Evolutionary conservation across 2,329 filamentous ascomycete genomes (phyloP).

Genomic region (Stagonosporopsis tanaceti): DNA sequence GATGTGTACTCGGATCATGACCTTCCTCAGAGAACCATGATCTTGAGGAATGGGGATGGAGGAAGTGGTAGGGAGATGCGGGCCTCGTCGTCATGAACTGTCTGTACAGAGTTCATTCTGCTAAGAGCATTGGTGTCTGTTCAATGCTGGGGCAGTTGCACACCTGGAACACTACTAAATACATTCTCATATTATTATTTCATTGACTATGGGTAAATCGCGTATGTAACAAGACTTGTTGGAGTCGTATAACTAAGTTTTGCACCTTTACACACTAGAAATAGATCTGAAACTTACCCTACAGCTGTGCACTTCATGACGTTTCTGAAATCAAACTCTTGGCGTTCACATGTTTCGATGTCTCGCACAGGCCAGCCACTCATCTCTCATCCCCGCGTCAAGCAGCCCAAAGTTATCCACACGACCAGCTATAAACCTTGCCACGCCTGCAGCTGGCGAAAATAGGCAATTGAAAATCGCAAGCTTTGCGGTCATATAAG

Average conservation of each 20-base stretch:
- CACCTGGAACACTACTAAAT: too few relatives aligned
- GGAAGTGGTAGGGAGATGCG: too few relatives aligned
- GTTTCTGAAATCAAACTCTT: constrained; percentile 25
- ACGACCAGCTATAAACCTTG: constrained; percentile 14
- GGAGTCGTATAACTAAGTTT: too few relatives aligned
- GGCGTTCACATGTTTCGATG: constrained; percentile 39
- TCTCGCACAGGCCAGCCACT: constrained; percentile 26
- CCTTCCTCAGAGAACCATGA: not conserved
- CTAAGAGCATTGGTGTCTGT: too few relatives aligned
- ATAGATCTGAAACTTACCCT: not conserved
- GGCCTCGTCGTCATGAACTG: too few relatives aligned
- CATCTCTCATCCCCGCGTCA: constrained; percentile 23
- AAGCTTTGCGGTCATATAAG: constrained; percentile 11
- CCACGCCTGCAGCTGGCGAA: constrained; percentile 22
- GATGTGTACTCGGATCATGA: not conserved
- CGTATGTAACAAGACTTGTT: too few relatives aligned
- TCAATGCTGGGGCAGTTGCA: too few relatives aligned
- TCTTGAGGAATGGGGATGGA: too few relatives aligned
- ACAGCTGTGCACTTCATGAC: constrained; percentile 4
- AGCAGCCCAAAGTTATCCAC: constrained; percentile 19
- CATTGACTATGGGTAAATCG: too few relatives aligned
- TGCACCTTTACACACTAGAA: too few relatives aligned
- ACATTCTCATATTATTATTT: too few relatives aligned
- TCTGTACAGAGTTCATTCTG: too few relatives aligned
- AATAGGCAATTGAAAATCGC: constrained; percentile 17